Percentiles rank a stretch among this genome's conserved stretches.
Conservation (phyloP, 2,329 filamentous ascomycete genomes). For the Endoconidiophora polonica region DNA sequence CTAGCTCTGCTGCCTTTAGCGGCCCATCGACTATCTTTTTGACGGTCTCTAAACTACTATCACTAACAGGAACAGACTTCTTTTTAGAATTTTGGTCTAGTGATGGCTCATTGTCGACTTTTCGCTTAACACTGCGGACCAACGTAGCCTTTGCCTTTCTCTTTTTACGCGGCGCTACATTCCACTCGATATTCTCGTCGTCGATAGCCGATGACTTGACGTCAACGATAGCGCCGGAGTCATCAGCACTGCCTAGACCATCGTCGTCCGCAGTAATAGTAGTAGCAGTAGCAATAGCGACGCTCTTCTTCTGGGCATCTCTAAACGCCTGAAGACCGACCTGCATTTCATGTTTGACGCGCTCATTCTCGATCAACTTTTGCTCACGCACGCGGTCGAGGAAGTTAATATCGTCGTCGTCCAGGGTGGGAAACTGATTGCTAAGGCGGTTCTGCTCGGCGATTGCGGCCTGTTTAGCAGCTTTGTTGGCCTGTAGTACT, state of each 20-base stretch:
- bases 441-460: conserved; percentile 55
- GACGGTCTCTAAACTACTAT: background rate
- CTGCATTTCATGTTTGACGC: conserved; percentile 36
- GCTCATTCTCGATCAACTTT: conserved; percentile 36
- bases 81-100: background rate
- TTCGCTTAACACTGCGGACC: conserved; percentile 22
- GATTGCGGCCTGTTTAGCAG: conserved; percentile 67
- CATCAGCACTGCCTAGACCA: conserved; percentile 16
- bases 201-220: no score
- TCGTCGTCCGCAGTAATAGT: conserved; percentile 7
- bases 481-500: conserved; percentile 59
- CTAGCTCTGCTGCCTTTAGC: background rate
- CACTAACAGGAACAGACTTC: background rate
- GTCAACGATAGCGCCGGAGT: background rate
- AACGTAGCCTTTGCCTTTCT: conserved; percentile 7
- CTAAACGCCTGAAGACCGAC: conserved; percentile 40
- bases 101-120: conserved; percentile 15
- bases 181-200: conserved; percentile 13
- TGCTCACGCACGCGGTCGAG: conserved; percentile 41
- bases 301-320: conserved; percentile 26
- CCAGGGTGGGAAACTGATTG: conserved; percentile 62
- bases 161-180: conserved; percentile 20
- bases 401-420: conserved; percentile 67
- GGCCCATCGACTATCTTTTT: background rate
- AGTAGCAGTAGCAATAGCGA: no score